Conservation (phyloP, 257 asterid species). For the Solanum pennellii region DNA sequence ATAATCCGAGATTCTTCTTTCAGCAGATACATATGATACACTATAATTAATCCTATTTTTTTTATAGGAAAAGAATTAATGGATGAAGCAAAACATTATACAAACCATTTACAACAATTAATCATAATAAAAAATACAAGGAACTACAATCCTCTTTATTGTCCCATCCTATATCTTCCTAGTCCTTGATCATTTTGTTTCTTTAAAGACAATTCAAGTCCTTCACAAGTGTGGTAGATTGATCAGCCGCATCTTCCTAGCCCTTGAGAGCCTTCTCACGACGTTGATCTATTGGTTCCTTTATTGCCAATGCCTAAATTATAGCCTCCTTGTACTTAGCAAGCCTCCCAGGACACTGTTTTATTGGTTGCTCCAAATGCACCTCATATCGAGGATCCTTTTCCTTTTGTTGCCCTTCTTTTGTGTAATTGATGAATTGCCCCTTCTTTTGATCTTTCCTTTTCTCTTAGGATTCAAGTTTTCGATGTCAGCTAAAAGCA, state of each 20-base stretch:
- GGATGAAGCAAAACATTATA: too few species aligned
- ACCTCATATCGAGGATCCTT: not conserved
- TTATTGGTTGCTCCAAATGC: not conserved
- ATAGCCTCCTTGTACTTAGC: not conserved
- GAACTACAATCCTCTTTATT: not conserved
- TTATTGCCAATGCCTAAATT: not conserved
- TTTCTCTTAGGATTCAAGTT: not conserved
- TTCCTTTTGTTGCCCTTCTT: not conserved
- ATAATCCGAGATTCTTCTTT: too few species aligned
- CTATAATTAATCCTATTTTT: too few species aligned
- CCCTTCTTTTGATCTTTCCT: not conserved
- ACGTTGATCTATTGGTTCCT: not conserved
- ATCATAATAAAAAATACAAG: not conserved
- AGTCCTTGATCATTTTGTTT: not conserved
- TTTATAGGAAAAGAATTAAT: too few species aligned
- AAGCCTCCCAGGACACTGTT: not conserved
- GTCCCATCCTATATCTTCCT: not conserved
- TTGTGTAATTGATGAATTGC: not conserved
- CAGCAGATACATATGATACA: too few species aligned
- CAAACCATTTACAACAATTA: too few species aligned
- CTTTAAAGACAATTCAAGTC: not conserved
- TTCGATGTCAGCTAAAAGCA: not conserved
- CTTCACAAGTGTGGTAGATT: not conserved
- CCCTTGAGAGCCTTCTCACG: conserved; percentile 7
- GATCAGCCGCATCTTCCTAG: not conserved